These are phyloP conservation scores for Decorospora gaudefroyi DNA, from an alignment of 2,329 filamentous ascomycete genomes.

Conservation along the genomic window DNA sequence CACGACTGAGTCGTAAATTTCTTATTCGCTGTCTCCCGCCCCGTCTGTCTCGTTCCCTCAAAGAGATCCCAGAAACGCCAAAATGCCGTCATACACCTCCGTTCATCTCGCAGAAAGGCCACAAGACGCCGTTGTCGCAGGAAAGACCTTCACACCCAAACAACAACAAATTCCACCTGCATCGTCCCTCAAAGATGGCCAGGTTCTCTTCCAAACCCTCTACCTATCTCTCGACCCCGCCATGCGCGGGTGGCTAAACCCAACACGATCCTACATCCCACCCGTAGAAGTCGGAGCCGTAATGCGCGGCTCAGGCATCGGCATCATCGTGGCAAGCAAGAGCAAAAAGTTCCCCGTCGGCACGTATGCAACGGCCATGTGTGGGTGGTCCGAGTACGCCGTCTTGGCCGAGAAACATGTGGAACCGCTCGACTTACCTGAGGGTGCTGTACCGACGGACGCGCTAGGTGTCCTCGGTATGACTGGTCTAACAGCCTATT, in stretches of 20 bases:
- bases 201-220: slow-evolving; percentile 63
- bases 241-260: slow-evolving; percentile 73
- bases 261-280: slow-evolving; percentile 64
- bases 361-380: slow-evolving; percentile 59
- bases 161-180: slow-evolving; percentile 53
- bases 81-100: slow-evolving; percentile 50
- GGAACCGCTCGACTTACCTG: slow-evolving; percentile 52
- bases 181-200: slow-evolving; percentile 62
- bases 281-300: slow-evolving; percentile 69
- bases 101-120: slow-evolving; percentile 69
- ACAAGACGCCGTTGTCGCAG: slow-evolving; percentile 63
- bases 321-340: slow-evolving; percentile 65
- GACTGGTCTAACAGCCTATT: slow-evolving; percentile 76
- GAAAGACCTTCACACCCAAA: slow-evolving; percentile 65
- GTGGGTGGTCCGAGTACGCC: slow-evolving; percentile 70
- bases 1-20: too few relatives aligned
- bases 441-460: slow-evolving; percentile 60
- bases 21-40: background rate
- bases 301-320: slow-evolving; percentile 68
- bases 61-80: slow-evolving; percentile 1
- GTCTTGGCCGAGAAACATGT: slow-evolving; percentile 60
- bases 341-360: slow-evolving; percentile 60
- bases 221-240: slow-evolving; percentile 74
- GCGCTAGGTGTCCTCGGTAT: slow-evolving; percentile 59
- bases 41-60: background rate